These are phyloP conservation scores for Nicotiana undulata DNA, from an alignment of 257 asterid genomes.

Conservation along the genomic window DNA sequence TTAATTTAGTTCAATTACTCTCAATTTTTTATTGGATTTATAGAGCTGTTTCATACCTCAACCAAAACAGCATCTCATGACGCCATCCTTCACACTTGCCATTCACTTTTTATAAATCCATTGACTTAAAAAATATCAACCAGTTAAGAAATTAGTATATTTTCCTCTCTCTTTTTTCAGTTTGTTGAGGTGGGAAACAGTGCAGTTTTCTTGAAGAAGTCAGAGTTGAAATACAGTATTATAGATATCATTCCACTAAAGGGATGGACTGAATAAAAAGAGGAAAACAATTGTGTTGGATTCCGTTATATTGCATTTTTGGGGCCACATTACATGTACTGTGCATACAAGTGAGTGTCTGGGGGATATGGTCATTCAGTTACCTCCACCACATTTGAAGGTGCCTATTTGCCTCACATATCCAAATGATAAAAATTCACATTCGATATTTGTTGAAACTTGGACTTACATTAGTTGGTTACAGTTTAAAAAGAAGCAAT, in stretches of 20 bases:
- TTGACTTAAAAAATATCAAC: not conserved
- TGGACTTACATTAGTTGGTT: too few species aligned
- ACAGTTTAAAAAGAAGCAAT: too few species aligned
- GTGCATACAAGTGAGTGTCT: not conserved
- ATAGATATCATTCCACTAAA: not conserved
- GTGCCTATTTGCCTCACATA: not conserved
- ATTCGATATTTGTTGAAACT: too few species aligned
- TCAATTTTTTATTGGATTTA: not conserved
- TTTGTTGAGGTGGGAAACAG: not conserved
- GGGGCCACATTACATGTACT: not conserved
- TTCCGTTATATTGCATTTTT: not conserved
- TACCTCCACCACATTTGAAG: not conserved
- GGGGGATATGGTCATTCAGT: not conserved
- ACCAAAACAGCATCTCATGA: not conserved
- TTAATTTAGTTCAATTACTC: not conserved
- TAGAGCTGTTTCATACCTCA: not conserved
- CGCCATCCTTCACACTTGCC: conserved; percentile 1
- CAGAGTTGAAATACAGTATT: not conserved
- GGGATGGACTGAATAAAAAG: not conserved
- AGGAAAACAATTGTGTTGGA: not conserved
- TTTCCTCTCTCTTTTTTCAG: not conserved
- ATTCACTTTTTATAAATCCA: not conserved
- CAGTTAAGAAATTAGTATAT: not conserved
- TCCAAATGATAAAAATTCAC: too few species aligned
- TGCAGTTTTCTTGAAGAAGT: not conserved